Evolutionary conservation across 2,329 filamentous ascomycete species (phyloP).

Genomic region (Pyrenophora tritici-repentis): DNA sequence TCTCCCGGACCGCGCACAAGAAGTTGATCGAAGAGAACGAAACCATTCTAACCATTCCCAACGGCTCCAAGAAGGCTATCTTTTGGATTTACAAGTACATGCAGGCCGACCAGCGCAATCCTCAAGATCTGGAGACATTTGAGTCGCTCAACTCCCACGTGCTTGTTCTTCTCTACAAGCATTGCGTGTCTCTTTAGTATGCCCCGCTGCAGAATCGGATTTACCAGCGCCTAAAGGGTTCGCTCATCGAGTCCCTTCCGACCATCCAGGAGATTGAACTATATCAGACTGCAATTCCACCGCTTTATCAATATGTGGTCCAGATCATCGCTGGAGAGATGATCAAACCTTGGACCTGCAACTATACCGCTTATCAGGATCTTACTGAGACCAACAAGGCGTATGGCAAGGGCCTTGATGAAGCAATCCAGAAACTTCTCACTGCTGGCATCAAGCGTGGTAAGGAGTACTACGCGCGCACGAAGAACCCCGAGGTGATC

Average conservation of each 20-base stretch:
- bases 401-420: constrained; percentile 6
- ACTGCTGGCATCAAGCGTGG: constrained; percentile 6
- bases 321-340: constrained; percentile 10
- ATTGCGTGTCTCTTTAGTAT: constrained; percentile 25
- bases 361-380: constrained; percentile 19
- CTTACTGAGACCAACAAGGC: constrained; percentile 4
- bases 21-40: constrained; percentile 13
- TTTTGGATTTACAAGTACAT: constrained; percentile 34
- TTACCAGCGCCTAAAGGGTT: constrained; percentile 10
- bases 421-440: constrained; percentile 7
- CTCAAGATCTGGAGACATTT: constrained; percentile 8
- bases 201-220: constrained; percentile 11
- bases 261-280: constrained; percentile 12
- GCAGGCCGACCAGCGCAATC: constrained; percentile 23
- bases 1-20: constrained; percentile 21
- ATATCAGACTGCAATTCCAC: constrained; percentile 13
- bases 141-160: constrained; percentile 13
- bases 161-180: constrained; percentile 22
- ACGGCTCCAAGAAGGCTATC: constrained; percentile 20
- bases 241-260: constrained; percentile 10
- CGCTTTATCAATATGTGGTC: constrained; percentile 5
- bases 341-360: constrained; percentile 14
- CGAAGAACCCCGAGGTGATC: not conserved
- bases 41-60: constrained; percentile 15
- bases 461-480: constrained; percentile 11